phyloP scores from a whole-genome alignment of 352 stramenopile genomes.

The Phytophthora lateralis region DNA sequence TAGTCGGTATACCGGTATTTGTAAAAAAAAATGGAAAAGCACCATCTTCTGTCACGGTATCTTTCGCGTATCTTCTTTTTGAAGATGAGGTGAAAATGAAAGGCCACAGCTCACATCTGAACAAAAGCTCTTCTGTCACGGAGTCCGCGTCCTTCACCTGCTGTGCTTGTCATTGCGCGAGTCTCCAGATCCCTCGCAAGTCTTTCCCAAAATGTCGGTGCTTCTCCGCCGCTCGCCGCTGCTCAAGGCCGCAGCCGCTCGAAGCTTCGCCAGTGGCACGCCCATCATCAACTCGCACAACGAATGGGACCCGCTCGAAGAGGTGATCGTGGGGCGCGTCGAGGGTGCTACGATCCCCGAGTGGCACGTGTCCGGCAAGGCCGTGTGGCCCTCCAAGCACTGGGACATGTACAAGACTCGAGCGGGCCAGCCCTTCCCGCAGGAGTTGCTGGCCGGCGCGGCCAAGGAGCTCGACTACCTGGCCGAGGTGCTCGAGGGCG shows the following conservation, averaged over 20 bases:
- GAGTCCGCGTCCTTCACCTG: not conserved
- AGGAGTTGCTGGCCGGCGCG: slow-evolving; percentile 75
- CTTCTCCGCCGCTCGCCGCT: slow-evolving; percentile 14
- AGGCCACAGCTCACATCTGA: slow-evolving; percentile 3
- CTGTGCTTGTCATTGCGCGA: slow-evolving; percentile 16
- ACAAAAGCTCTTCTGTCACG: too few relatives aligned
- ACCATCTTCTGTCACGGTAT: not conserved
- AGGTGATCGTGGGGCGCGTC: slow-evolving; percentile 90
- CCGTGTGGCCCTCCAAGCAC: slow-evolving; percentile 88
- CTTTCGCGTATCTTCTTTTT: slow-evolving; percentile 23
- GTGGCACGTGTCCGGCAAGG: slow-evolving; percentile 90
- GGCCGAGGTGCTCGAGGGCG: slow-evolving; percentile 78
- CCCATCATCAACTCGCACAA: slow-evolving; percentile 91
- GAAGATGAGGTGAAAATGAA: slow-evolving; percentile 28
- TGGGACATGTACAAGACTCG: slow-evolving; percentile 93
- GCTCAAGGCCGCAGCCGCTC: slow-evolving; percentile 12
- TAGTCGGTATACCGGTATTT: too few relatives aligned
- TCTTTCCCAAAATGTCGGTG: slow-evolving; percentile 10
- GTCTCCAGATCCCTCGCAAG: slow-evolving; percentile 16
- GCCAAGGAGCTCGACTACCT: slow-evolving; percentile 89
- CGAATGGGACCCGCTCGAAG: slow-evolving; percentile 91
- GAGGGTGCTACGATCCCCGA: slow-evolving; percentile 91
- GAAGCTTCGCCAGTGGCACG: slow-evolving; percentile 37
- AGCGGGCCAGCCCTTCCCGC: slow-evolving; percentile 77
- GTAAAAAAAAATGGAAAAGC: too few relatives aligned